Base-by-base conservation (phyloP, 768 basidiomycete genomes). In the Imleria badia region DNA sequence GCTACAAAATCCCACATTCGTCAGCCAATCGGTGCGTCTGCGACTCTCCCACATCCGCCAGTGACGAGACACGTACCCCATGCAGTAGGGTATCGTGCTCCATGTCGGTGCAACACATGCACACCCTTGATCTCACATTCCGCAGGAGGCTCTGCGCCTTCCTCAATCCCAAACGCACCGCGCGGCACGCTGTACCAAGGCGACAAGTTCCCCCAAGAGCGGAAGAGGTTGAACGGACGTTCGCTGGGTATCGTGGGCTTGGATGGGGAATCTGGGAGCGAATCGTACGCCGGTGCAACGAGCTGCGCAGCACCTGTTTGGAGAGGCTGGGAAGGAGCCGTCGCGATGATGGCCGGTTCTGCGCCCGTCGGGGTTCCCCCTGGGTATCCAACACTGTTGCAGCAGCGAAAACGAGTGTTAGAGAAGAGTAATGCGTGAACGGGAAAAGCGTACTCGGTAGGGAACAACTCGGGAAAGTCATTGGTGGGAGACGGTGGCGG, bases 91-190 rank as follows among this genome's bases (percentile, higher is more conserved):
- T 85, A 86, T 30, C 88, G 77, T 1, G 91, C 90, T 20, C 91
- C 92, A 66, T 94, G 91, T 30, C 91, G 77, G 67, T 93, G 91
- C 64, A 94, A 69, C 55, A 93, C 72, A 69, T 93, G 89, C 57
- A 93, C 68, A 3, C 86, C 90, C 34, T 85, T 89, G 35, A 93
- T 71, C 12, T 76, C 73, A 65, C 91, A 94, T 6, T 77, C 82
- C 23, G 84, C 76, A 6, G 91, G 91, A 2, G 83, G 77, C 35
- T 83, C 85, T 0, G 89, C 84, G 6, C 78, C 77, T 0, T 89
- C 86, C 60, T 91, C 81, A 11, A 92, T 58, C 1, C 91, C 91
- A 70, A 91, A 94, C 2, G 80, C 74, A 13, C 76, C 79, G 40
- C 73, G 75, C 17, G 76, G 75, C 19, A 90, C 84, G 59, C 86